A percentile compares a stretch with the other conserved stretches of the same genome.
phyloP scores from a whole-genome alignment of 2,329 filamentous ascomycete genomes.

The Rutstroemia sp. region DNA sequence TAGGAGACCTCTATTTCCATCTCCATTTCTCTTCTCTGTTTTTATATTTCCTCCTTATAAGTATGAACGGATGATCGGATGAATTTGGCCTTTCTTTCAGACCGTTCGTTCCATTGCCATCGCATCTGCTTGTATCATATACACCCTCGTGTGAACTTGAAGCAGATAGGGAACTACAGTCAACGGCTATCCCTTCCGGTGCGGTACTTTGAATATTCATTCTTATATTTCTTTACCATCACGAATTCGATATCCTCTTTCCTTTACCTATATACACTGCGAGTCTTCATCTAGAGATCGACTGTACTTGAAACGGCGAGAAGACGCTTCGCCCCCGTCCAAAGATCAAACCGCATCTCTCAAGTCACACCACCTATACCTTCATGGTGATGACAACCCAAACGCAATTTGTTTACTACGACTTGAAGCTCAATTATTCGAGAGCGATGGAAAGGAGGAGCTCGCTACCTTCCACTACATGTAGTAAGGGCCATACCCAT shows the following conservation, averaged over 20 bases:
- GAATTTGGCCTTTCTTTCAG: background rate
- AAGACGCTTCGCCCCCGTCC: too few relatives aligned
- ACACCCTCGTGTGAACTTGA: background rate
- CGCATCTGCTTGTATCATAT: background rate
- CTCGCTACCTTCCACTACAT: slow-evolving; percentile 19
- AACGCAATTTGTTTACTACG: background rate
- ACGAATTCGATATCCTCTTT: too few relatives aligned
- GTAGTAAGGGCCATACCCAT: slow-evolving; percentile 26
- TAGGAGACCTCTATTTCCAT: background rate
- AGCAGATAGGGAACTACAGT: background rate
- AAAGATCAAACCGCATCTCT: too few relatives aligned
- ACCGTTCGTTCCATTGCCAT: background rate
- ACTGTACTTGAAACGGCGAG: too few relatives aligned
- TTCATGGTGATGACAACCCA: slow-evolving; percentile 4
- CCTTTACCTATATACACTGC: too few relatives aligned
- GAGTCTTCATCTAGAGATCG: too few relatives aligned
- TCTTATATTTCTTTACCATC: too few relatives aligned
- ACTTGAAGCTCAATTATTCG: background rate
- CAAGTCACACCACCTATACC: background rate
- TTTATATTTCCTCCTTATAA: background rate
- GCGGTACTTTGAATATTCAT: too few relatives aligned
- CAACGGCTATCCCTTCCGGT: too few relatives aligned
- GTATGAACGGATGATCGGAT: background rate
- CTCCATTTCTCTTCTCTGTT: background rate
- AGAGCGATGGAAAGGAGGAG: slow-evolving; percentile 10